phyloP scores from a whole-genome alignment of 2,329 filamentous ascomycete species.

The Diaporthe citrichinensis region DNA sequence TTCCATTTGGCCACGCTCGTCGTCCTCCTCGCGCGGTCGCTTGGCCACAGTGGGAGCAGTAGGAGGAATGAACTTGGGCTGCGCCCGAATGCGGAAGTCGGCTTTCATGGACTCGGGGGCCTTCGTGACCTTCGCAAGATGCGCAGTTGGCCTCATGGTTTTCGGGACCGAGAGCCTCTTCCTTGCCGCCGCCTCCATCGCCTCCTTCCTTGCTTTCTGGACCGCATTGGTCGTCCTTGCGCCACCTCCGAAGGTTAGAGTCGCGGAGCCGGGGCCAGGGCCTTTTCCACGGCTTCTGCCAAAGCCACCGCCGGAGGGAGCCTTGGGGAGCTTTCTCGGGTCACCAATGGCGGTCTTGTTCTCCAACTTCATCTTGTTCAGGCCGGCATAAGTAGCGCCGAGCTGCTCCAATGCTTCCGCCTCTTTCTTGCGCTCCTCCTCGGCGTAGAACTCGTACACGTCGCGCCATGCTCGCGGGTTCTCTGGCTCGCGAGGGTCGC shows the following conservation, averaged over 20 bases:
- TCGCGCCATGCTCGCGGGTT: conserved; percentile 82
- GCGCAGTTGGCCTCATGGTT: not conserved
- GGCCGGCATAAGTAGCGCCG: conserved; percentile 68
- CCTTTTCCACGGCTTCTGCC: conserved; percentile 42
- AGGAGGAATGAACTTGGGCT: conserved; percentile 52
- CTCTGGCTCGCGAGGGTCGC: conserved; percentile 74
- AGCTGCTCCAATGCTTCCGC: conserved; percentile 71
- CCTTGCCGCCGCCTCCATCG: conserved; percentile 65
- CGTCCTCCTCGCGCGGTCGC: conserved; percentile 18
- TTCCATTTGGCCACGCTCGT: conserved; percentile 38
- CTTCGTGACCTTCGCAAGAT: conserved; percentile 55
- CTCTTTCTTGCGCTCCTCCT: conserved; percentile 69
- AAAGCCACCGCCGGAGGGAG: conserved; percentile 28
- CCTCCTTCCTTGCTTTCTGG: conserved; percentile 69
- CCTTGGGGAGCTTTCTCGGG: conserved; percentile 60
- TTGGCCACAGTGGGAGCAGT: not conserved
- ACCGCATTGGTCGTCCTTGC: conserved; percentile 62
- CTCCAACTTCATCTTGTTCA: conserved; percentile 70
- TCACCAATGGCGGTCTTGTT: conserved; percentile 72
- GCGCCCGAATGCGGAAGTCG: conserved; percentile 62
- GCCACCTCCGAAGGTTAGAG: conserved; percentile 31
- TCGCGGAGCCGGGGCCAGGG: conserved; percentile 34
- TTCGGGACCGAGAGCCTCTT: conserved; percentile 53
- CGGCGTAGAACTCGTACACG: conserved; percentile 79
- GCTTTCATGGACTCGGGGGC: conserved; percentile 69